Base-by-base conservation (phyloP, 1,284 basidiomycete genomes). In the Puccinia triticina region DNA sequence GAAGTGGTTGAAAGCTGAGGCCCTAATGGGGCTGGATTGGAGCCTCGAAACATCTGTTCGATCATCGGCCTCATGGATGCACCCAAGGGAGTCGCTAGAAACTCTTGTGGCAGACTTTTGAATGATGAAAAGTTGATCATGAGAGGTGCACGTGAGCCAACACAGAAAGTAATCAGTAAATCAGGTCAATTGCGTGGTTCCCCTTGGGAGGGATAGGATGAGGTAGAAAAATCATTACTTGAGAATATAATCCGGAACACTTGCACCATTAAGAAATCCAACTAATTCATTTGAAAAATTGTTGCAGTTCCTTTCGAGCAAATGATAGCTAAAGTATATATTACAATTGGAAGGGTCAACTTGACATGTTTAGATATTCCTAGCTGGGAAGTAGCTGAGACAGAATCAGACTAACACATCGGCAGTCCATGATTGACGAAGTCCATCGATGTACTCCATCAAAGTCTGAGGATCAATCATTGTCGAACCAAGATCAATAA, bases 81-180 rank as follows among this genome's bases (percentile, higher is more conserved):
- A 1, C 87, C 88, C 29, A 88, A 87, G 0, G 87, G 88, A 0
- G 88, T 88, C 40, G 84, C 77, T 67, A 88, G 85, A 82, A 88
- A 86, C 75, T 86, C 85, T 71, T 83, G 80, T 1, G 87, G 86
- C 12, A 86, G 81, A 84, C 84, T 84, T 2, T 84, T 75, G 26
- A 87, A 87, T 64, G 87, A 85, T 8, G 77, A 79, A 4, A 87
- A 87, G 69, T 87, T 86, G 1, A 84, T 26, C 8, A 12, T 7
- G 40, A 43, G 40, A 26, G 14, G 32, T 34, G 3, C 50, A 46
- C 29, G 32, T 64, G 29, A 77, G n/a, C n/a, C 12, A 61, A 21
- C 18, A 50, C 18, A 50, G 48, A 50, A 37, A 59, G 16, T 3
- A 26, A 8, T 12, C 1, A 34, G 16, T 0, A 21, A 26, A 50